Evolutionary conservation across 176 grass and related monocot species (phyloP).

Genomic region (Rhynchospora pubera): DNA sequence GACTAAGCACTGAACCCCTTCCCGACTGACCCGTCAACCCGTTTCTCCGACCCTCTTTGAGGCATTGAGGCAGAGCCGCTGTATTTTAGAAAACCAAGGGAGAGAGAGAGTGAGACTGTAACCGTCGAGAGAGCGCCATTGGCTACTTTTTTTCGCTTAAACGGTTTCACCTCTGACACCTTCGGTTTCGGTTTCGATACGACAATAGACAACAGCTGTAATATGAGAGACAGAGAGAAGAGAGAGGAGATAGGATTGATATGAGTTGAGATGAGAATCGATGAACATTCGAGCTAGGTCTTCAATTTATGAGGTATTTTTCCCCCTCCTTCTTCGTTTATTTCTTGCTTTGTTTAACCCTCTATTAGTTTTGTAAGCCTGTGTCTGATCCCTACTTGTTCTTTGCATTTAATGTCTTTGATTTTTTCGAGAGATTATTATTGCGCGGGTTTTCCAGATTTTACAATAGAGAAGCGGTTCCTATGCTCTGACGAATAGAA

Average conservation of each 20-base stretch:
- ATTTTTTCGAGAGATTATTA: not conserved
- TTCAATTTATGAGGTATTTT: conserved; percentile 9
- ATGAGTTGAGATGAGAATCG: not conserved
- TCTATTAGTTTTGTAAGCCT: not conserved
- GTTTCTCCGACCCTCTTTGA: not conserved
- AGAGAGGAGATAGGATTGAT: not conserved
- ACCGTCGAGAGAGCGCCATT: not conserved
- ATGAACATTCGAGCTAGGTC: not conserved
- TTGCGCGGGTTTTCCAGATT: not conserved
- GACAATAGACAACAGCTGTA: not conserved
- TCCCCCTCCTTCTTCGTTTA: too few species aligned
- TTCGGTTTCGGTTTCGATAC: conserved; percentile 1
- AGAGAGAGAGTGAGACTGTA: not conserved
- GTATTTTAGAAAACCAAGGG: not conserved
- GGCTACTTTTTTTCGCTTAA: not conserved
- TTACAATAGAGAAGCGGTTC: not conserved
- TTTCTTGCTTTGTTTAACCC: not conserved
- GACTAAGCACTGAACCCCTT: too few species aligned
- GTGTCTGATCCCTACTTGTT: not conserved
- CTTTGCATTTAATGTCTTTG: not conserved
- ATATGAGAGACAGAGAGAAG: not conserved
- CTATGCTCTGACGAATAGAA: not conserved
- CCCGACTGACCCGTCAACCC: not conserved
- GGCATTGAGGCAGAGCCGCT: not conserved
- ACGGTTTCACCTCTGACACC: not conserved